Evolutionary conservation across 2,329 filamentous ascomycete species (phyloP).

Genomic region (Penicillium nordicum): DNA sequence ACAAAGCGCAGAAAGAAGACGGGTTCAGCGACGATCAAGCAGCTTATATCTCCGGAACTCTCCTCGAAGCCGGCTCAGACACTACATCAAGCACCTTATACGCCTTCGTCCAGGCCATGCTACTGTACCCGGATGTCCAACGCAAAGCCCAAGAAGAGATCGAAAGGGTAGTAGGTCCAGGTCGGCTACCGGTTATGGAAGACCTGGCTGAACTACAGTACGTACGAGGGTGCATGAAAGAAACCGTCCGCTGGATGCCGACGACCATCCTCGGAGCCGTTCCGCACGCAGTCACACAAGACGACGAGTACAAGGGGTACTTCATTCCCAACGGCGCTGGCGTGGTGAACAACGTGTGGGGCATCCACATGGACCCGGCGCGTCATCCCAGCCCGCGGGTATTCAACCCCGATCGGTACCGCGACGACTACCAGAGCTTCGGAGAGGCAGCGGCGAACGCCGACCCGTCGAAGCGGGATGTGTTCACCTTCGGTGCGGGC

Average conservation of each 20-base stretch:
- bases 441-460: constrained; percentile 36
- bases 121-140: constrained; percentile 47
- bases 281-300: constrained; percentile 49
- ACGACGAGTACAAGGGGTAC: constrained; percentile 50
- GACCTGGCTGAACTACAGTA: constrained; percentile 35
- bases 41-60: constrained; percentile 30
- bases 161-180: constrained; percentile 31
- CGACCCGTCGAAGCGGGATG: constrained; percentile 47
- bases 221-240: constrained; percentile 34
- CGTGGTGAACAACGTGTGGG: constrained; percentile 46
- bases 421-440: constrained; percentile 29
- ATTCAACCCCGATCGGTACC: constrained; percentile 41
- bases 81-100: constrained; percentile 50
- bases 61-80: constrained; percentile 49
- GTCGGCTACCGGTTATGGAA: constrained; percentile 30
- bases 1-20: constrained; percentile 30
- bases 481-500: constrained; percentile 56
- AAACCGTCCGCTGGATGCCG: constrained; percentile 40
- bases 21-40: constrained; percentile 35
- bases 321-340: constrained; percentile 50
- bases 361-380: constrained; percentile 42
- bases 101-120: constrained; percentile 49
- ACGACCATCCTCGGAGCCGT: constrained; percentile 44
- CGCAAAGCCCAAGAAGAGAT: constrained; percentile 40
- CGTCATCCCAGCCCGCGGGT: constrained; percentile 40